These are phyloP conservation scores for Coffea humblotiana DNA, from an alignment of 305 asterid species.

Conservation along the genomic window DNA sequence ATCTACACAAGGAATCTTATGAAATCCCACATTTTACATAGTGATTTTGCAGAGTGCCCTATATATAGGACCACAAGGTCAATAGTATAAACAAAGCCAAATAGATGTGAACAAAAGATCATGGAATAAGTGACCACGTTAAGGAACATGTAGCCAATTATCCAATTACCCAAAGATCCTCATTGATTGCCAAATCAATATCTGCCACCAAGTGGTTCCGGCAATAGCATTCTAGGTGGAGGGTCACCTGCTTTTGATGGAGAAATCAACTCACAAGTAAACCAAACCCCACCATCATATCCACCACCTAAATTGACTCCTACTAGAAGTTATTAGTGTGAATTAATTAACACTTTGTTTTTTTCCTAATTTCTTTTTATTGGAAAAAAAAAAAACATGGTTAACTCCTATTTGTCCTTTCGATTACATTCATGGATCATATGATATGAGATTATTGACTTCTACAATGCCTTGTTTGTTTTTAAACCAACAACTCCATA, in stretches of 20 bases:
- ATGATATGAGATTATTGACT: neutral
- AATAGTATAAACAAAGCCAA: neutral
- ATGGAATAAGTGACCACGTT: neutral
- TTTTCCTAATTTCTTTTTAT: no score
- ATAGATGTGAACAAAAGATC: neutral
- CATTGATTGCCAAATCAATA: constrained; percentile 24
- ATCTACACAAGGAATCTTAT: neutral
- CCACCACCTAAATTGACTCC: constrained; percentile 15
- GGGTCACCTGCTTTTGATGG: constrained; percentile 28
- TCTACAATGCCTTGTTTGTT: no score
- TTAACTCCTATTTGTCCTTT: neutral
- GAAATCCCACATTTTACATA: neutral
- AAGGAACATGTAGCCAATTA: neutral
- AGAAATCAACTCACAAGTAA: constrained; percentile 30
- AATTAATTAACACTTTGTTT: neutral
- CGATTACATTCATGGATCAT: neutral
- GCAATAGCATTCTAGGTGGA: constrained; percentile 30
- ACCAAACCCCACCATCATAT: constrained; percentile 23
- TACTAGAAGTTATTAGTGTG: constrained; percentile 4
- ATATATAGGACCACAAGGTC: neutral
- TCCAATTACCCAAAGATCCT: constrained; percentile 15
- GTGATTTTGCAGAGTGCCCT: neutral
- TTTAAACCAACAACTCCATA: no score
- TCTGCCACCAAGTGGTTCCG: constrained; percentile 28
- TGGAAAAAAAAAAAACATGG: constrained; percentile 19